phyloP scores from a whole-genome alignment of 2,329 filamentous ascomycete genomes.

The Sordariomycetes sp. region DNA sequence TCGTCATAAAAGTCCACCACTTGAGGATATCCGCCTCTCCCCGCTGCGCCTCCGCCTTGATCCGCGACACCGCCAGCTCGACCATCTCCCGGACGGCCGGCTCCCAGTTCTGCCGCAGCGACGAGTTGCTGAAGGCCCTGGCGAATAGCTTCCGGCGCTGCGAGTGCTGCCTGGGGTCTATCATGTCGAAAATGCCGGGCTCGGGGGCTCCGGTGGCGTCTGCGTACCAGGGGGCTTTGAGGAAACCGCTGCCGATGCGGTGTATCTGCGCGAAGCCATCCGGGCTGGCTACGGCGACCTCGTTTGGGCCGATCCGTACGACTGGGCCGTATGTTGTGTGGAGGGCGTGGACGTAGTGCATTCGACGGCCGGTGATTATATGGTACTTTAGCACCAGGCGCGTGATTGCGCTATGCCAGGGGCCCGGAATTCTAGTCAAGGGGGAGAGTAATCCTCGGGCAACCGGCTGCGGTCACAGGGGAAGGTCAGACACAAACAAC shows the following conservation, averaged over 20 bases:
- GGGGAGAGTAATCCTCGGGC: too few species aligned
- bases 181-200: conserved; percentile 25
- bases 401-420: not conserved
- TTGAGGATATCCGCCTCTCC: conserved; percentile 35
- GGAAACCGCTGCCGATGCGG: not conserved
- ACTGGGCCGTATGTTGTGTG: not conserved
- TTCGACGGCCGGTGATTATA: not conserved
- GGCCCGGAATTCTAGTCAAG: not conserved
- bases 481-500: too few species aligned
- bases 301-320: not conserved
- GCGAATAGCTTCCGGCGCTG: conserved; percentile 29
- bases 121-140: conserved; percentile 23
- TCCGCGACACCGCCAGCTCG: not conserved
- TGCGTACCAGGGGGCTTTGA: not conserved
- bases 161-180: conserved; percentile 25
- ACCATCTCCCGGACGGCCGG: not conserved
- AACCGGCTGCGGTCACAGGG: too few species aligned
- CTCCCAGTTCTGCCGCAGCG: conserved; percentile 17
- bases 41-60: conserved; percentile 25
- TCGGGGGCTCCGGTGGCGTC: not conserved
- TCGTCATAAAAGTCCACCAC: conserved; percentile 43
- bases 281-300: not conserved
- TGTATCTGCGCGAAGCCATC: not conserved
- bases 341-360: not conserved
- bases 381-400: not conserved